Base-by-base conservation (phyloP, 345 rosid genomes). In the Noccaea caerulescens region DNA sequence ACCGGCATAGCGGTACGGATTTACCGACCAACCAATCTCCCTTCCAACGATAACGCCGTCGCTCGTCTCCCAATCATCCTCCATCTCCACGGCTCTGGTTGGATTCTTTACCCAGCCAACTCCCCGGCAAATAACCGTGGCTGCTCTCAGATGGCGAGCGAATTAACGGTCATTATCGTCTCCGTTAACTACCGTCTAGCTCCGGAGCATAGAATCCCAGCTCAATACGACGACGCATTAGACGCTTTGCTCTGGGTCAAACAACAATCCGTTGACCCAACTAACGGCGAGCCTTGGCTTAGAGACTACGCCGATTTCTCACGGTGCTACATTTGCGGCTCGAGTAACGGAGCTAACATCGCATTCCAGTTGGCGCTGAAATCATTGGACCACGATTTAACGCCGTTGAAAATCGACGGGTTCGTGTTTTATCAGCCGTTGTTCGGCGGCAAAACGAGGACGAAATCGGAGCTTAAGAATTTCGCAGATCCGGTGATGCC, bases 271-370 rank as follows among this genome's bases (percentile, higher is more conserved):
- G 25, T 73, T 14, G 79, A 77, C 52, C 1, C 42, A 38, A 47
- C 52, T 6, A 63, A 80, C 13, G 63, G 79, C 25, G 84, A 80
- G 30, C 63, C 72, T 1, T 80, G 84, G 84, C 71, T 80, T 16
- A 50, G 60, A 54, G 71, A 77, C 46, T 77, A 73, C 68, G 83
- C 73, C 0, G 83, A 80, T 44, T 74, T 74, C 51, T 80, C 83
- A 1, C 53, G 83, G 13, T 77, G 79, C 7, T 80, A 73, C 59
- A 66, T 80, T 0, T 77, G 10, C 63, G 81, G 83, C 2, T 64
- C 79, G 4, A 59, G 83, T 8, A 77, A 69, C 71, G 83, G 83
- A 65, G 83, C 76, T 8, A 80, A 80, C 71, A 57, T 80, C 10
- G 74, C 43, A 7, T 80, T 77, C 68, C 69, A 77, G 3, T 8